Base-by-base conservation (phyloP, 139 green algal species). In the Chlorella sp. region DNA sequence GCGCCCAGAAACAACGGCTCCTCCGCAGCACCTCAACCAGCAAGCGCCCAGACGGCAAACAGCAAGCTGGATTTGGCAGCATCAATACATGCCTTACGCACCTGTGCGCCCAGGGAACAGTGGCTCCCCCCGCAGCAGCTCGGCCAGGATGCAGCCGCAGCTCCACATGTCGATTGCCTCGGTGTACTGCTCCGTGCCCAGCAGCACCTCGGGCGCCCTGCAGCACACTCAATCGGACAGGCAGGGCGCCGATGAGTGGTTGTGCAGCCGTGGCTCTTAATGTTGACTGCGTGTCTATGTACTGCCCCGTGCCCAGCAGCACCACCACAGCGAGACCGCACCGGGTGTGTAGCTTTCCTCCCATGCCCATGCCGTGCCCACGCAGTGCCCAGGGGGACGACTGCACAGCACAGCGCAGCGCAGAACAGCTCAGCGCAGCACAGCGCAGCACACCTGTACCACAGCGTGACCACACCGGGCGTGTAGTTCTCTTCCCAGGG, bases 121-220 rank as follows among this genome's bases (percentile, higher is more conserved):
- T 9, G 91, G 92, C 76, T 92, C 89, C 34, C 90, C 80, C 0
- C 51, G 81, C 72, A 96, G 81, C 56, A 96, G 89, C 85, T 95
- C 93, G 0, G 84, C 94, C n/a, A 96, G 82, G 43, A 96, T 93
- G 88, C 93, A 96, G 2, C 93, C 93, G 44, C 90, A 87, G 14
- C 90, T 88, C 93, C 93, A 96, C 84, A 96, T 88, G 87, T 95
- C 90, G 2, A 94, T 81, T 0, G 88, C 87, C 60, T 91, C 88
- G 40, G 82, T 92, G 81, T 93, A 94, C 7, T 34, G 74, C 34
- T 89, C 88, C 26, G 79, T n/a, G 30, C 90, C 90, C 88, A 93
- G 76, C 78, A 93, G 80, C 14, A 93, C 62, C 77, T 93, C 88
- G 38, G 88, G 90, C 22, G 87, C 86, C 44, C 87, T 90, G 79